These are phyloP conservation scores for Candida sojae DNA, from an alignment of 1,139 yeast species.

Conservation along the genomic window DNA sequence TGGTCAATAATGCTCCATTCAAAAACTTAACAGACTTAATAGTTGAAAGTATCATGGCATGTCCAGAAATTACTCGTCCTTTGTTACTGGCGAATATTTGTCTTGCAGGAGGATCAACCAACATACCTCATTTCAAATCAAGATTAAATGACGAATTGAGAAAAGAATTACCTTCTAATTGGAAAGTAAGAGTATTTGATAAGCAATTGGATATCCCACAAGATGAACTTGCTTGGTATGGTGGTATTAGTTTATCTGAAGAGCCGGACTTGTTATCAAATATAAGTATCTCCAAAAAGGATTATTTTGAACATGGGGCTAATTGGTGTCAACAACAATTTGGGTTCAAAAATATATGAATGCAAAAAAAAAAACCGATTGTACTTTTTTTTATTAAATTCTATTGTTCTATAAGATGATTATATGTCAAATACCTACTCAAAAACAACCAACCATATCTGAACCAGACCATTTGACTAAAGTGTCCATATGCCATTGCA, in stretches of 20 bases:
- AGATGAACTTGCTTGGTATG: slow-evolving; percentile 42
- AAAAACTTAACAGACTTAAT: slow-evolving; percentile 74
- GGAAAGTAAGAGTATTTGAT: slow-evolving; percentile 54
- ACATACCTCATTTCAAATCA: slow-evolving; percentile 64
- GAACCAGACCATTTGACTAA: slow-evolving; percentile 94
- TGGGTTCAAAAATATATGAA: slow-evolving; percentile 52
- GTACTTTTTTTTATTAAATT: not conserved
- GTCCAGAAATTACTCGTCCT: slow-evolving; percentile 78
- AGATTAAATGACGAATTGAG: slow-evolving; percentile 63
- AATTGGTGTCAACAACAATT: slow-evolving; percentile 78
- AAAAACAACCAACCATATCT: slow-evolving; percentile 84
- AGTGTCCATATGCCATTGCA: slow-evolving; percentile 84
- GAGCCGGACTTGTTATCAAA: slow-evolving; percentile 50
- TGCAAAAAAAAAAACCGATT: slow-evolving; percentile 1
- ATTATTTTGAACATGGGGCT: slow-evolving; percentile 84
- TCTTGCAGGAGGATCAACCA: slow-evolving; percentile 81
- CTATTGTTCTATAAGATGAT: slow-evolving; percentile 53
- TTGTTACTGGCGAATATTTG: slow-evolving; percentile 77
- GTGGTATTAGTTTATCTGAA: slow-evolving; percentile 51
- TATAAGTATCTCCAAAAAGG: slow-evolving; percentile 69
- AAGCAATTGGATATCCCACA: slow-evolving; percentile 17
- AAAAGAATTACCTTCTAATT: slow-evolving; percentile 66
- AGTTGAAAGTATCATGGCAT: slow-evolving; percentile 64
- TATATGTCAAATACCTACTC: slow-evolving; percentile 74
- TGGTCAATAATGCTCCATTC: slow-evolving; percentile 58